Percentiles rank a stretch among this genome's conserved stretches.
phyloP scores from a whole-genome alignment of 163 green algal species.

The Scenedesmus sp. region DNA sequence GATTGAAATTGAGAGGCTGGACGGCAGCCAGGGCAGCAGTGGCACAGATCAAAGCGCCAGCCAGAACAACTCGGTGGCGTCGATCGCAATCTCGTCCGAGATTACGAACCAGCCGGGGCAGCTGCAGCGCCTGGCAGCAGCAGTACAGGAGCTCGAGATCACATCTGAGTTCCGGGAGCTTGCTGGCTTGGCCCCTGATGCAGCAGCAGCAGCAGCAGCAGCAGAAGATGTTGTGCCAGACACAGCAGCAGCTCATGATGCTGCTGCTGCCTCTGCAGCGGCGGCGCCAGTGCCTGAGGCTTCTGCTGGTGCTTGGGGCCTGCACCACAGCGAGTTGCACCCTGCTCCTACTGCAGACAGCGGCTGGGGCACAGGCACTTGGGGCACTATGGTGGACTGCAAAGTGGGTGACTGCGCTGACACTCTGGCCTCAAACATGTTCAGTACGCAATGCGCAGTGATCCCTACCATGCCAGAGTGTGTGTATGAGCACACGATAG shows the following conservation, averaged over 20 bases:
- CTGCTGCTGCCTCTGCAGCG: background rate
- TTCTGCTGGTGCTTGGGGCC: background rate
- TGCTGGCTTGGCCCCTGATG: background rate
- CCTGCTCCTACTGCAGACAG: background rate
- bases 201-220: background rate
- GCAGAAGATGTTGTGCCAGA: background rate
- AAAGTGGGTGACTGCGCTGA: background rate
- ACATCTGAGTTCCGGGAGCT: background rate
- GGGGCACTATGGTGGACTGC: background rate
- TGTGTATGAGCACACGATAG: conserved; percentile 50
- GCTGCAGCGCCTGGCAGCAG: conserved; percentile 26
- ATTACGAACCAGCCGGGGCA: background rate
- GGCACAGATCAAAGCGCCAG: background rate
- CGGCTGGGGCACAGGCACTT: background rate
- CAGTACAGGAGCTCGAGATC: background rate
- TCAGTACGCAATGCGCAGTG: conserved; percentile 17
- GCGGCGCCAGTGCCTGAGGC: background rate
- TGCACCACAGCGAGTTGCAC: background rate
- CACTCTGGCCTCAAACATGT: background rate
- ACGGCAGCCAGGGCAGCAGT: background rate
- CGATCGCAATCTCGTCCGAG: background rate
- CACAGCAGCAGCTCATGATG: background rate
- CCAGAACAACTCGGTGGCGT: background rate
- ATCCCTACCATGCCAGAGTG: conserved; percentile 33
- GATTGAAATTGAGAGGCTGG: background rate